Evolutionary conservation across 306 rosid species (phyloP), one percentile per base, ranked within the genome.

Genomic region (Gillenia trifoliata): DNA sequence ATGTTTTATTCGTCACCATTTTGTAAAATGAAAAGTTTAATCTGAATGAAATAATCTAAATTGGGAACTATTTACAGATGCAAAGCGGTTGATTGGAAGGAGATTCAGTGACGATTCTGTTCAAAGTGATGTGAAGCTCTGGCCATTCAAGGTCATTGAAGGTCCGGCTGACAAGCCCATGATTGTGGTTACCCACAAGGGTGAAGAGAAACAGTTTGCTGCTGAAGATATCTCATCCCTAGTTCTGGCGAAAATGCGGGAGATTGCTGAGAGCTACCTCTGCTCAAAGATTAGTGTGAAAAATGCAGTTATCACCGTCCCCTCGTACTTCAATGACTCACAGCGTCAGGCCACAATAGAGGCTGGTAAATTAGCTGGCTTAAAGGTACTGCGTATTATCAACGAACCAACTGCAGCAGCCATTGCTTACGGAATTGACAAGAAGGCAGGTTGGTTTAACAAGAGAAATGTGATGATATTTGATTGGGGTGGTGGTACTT

Each of bases 361-460:
- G 13, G 73, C 73, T n/a, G 73, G 30, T 0, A 3, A 8, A 29
- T 7, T 13, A 19, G 62, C 73, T 6, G 62, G 45, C 43, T 38
- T 69, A 30, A 69, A 49, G 5, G 73, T 69, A 3, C 23, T 70
- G 63, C 47, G 63, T 1, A 70, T 70, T 20, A 52, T 70, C 4
- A 70, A 70, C 1, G 63, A 70, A 70, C 74, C 74, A 31, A 70
- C 63, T 4, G 63, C 74, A 19, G 74, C 74, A 31, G 74, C 73
- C 43, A 69, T 69, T 30, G 73, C 73, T 70, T 70, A 70, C 6
- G 74, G 63, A 6, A n/a, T 70, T 20, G 74, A 70, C 30, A 49
- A 49, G 45, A 70, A 31, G 19, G 45, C 63, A 1, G 47, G 74
- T 20, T 30, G 62, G 62, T 30, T 17, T 11, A 45, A 49, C 25